These are phyloP conservation scores for Excoecaria cochinchinensis DNA, from an alignment of 345 rosid genomes.

Conservation along the genomic window DNA sequence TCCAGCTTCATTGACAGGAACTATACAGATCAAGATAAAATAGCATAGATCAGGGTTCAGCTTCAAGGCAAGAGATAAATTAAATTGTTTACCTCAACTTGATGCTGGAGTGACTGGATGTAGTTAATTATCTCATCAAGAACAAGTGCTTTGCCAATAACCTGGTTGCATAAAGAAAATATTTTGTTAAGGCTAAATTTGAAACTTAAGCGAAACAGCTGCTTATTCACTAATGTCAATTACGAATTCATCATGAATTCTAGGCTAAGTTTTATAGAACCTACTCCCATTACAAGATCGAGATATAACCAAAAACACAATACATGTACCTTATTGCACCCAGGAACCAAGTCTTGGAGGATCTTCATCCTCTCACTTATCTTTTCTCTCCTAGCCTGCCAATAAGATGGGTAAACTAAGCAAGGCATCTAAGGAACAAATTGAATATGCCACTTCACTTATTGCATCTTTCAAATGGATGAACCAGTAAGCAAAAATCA, in stretches of 20 bases:
- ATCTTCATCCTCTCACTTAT: conserved; percentile 89
- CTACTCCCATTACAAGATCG: neutral
- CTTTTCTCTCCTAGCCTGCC: conserved; percentile 88
- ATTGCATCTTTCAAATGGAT: neutral
- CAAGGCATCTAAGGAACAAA: neutral
- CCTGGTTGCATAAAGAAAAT: conserved; percentile 34
- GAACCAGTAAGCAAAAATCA: neutral
- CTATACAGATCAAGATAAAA: conserved; percentile 23
- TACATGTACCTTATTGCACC: conserved; percentile 69
- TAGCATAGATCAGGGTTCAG: conserved; percentile 15
- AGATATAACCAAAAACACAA: neutral
- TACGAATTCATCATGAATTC: conserved; percentile 4
- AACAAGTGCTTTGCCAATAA: conserved; percentile 86
- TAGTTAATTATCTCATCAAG: conserved; percentile 91
- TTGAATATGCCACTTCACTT: neutral
- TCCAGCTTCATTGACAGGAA: conserved; percentile 35
- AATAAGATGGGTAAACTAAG: neutral
- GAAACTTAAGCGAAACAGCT: neutral
- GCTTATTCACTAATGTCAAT: neutral
- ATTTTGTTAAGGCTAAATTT: neutral
- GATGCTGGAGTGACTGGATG: conserved; percentile 76
- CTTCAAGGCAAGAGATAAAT: conserved; percentile 1
- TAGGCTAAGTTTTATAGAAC: neutral
- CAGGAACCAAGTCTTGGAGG: conserved; percentile 89
- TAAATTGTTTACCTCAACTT: conserved; percentile 65